A percentile compares a stretch with the other conserved stretches of the same genome.
These are phyloP conservation scores for Penicillium lividum DNA, from an alignment of 495 filamentous ascomycete species.

Conservation along the genomic window DNA sequence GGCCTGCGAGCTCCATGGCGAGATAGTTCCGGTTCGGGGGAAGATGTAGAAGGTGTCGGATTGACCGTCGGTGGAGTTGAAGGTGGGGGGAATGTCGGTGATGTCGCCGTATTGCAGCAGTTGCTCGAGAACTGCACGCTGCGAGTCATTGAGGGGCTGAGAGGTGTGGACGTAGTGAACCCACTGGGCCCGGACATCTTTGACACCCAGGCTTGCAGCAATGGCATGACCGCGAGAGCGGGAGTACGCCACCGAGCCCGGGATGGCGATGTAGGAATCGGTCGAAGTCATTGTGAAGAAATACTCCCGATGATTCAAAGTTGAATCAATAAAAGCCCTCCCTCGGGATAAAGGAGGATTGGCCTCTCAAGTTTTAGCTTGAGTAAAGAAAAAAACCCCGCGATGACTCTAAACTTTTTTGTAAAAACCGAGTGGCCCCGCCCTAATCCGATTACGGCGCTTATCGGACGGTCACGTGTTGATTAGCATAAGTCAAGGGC, in stretches of 20 bases:
- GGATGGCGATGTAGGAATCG: slow-evolving; percentile 48
- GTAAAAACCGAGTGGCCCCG: slow-evolving; percentile 28
- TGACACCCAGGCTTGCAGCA: slow-evolving; percentile 53
- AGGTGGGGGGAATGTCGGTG: slow-evolving; percentile 45
- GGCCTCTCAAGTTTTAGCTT: slow-evolving; percentile 34
- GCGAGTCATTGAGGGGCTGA: slow-evolving; percentile 39
- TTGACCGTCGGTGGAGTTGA: slow-evolving; percentile 41
- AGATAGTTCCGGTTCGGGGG: slow-evolving; percentile 81
- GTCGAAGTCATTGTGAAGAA: slow-evolving; percentile 37
- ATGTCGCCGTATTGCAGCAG: slow-evolving; percentile 66
- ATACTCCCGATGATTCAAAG: slow-evolving; percentile 14
- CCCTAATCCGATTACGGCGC: slow-evolving; percentile 28
- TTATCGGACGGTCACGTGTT: slow-evolving; percentile 29
- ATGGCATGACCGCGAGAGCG: slow-evolving; percentile 53
- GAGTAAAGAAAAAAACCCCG: slow-evolving; percentile 26
- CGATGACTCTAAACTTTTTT: slow-evolving; percentile 29
- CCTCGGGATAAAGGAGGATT: slow-evolving; percentile 25
- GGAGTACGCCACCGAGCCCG: slow-evolving; percentile 56
- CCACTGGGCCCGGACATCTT: slow-evolving; percentile 61
- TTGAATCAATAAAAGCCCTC: slow-evolving; percentile 18
- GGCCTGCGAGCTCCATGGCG: slow-evolving; percentile 96
- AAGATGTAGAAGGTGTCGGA: slow-evolving; percentile 66
- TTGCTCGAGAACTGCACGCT: slow-evolving; percentile 55
- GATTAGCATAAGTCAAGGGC: slow-evolving; percentile 22
- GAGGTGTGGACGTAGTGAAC: slow-evolving; percentile 61